A percentile compares a stretch with the other conserved stretches of the same genome.
phyloP scores from a whole-genome alignment of 1,284 basidiomycete genomes.

The Pseudozyma tsukubaensis region DNA sequence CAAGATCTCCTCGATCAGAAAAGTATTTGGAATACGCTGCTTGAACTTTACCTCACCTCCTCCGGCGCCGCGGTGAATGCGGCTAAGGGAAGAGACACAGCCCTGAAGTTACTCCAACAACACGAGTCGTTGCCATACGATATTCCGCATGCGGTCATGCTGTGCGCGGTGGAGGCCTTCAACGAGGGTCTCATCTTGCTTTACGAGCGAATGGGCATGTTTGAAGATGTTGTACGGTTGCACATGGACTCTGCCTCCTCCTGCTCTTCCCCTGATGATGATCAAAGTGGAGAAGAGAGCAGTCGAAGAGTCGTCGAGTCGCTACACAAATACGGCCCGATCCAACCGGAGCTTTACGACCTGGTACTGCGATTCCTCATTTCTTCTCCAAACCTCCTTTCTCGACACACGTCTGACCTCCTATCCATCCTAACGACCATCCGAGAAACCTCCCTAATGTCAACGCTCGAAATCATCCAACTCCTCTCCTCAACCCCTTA shows the following conservation, averaged over 20 bases:
- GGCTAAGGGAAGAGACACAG: slow-evolving; percentile 28
- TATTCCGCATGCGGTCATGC: slow-evolving; percentile 86
- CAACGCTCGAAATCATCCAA: slow-evolving; percentile 88
- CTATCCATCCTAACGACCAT: slow-evolving; percentile 77
- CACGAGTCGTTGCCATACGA: slow-evolving; percentile 79
- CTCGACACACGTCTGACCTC: slow-evolving; percentile 79
- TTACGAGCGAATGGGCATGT: slow-evolving; percentile 95
- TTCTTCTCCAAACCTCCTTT: slow-evolving; percentile 75
- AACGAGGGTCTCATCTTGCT: slow-evolving; percentile 85
- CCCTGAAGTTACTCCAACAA: slow-evolving; percentile 58
- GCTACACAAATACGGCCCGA: slow-evolving; percentile 79
- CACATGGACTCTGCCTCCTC: slow-evolving; percentile 77
- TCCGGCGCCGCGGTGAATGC: slow-evolving; percentile 49
- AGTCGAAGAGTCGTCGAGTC: slow-evolving; percentile 77
- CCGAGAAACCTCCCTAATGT: slow-evolving; percentile 82
- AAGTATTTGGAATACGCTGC: slow-evolving; percentile 93
- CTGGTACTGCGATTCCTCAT: slow-evolving; percentile 91
- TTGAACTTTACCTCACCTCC: slow-evolving; percentile 88
- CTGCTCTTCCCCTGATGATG: neutral
- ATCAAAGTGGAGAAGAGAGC: slow-evolving; percentile 46
- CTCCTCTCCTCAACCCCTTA: slow-evolving; percentile 77
- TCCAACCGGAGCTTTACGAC: slow-evolving; percentile 82
- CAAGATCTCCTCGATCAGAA: slow-evolving; percentile 79
- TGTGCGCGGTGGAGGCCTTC: slow-evolving; percentile 86
- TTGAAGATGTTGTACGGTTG: slow-evolving; percentile 91